Percentiles rank a stretch among this genome's conserved stretches.
phyloP scores from a whole-genome alignment of 2,329 filamentous ascomycete genomes.

The Cladobotryum mycophilum region DNA sequence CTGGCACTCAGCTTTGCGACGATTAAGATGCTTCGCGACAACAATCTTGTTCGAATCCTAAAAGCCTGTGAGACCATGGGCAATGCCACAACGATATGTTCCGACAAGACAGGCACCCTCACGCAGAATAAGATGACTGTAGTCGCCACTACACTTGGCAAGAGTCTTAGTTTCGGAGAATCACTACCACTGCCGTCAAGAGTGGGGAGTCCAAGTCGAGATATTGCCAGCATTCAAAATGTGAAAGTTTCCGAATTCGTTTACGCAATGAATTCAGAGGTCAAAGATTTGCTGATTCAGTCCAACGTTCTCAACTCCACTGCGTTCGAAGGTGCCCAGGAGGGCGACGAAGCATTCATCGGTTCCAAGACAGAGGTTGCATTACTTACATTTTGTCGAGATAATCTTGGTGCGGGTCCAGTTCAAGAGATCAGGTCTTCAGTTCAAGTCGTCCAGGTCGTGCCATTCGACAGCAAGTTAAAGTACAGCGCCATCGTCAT shows the following conservation, averaged over 20 bases:
- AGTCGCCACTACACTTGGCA: constrained; percentile 17
- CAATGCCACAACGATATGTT: constrained; percentile 69
- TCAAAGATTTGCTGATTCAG: constrained; percentile 33
- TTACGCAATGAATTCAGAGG: constrained; percentile 14
- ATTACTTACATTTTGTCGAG: constrained; percentile 41
- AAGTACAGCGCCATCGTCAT: constrained; percentile 51
- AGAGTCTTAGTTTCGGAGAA: background rate
- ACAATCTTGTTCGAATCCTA: constrained; percentile 61
- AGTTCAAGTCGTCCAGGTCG: constrained; percentile 38
- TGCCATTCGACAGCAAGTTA: constrained; percentile 46
- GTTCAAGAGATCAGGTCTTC: constrained; percentile 39
- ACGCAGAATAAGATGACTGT: constrained; percentile 25
- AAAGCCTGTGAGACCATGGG: constrained; percentile 69
- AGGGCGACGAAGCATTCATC: constrained; percentile 37
- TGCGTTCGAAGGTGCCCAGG: constrained; percentile 44
- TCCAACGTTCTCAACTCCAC: constrained; percentile 50
- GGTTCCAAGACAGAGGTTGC: constrained; percentile 52
- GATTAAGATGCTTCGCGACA: constrained; percentile 63
- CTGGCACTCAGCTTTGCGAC: constrained; percentile 63
- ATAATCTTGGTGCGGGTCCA: constrained; percentile 42
- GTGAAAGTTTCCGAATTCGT: constrained; percentile 5
- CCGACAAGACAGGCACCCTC: constrained; percentile 46
- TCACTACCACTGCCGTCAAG: background rate
- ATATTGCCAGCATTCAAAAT: background rate
- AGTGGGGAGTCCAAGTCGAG: constrained; percentile 5